Percentiles rank a stretch among this genome's conserved stretches.
Evolutionary conservation across 2,329 filamentous ascomycete genomes (phyloP).

Genomic region (Aureobasidium mangrovei): DNA sequence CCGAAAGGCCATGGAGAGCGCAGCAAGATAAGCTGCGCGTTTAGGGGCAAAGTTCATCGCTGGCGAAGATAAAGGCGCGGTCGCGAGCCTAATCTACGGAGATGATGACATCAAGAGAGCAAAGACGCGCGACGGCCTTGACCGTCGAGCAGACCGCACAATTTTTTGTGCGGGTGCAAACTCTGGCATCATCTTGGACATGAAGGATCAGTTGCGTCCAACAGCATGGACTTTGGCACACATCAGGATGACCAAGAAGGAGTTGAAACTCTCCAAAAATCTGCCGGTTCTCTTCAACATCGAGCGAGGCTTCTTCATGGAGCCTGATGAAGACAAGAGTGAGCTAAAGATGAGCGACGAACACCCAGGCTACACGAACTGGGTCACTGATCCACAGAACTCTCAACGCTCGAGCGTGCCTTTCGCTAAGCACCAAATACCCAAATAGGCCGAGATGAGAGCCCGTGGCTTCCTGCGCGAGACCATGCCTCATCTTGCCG

Average conservation of each 20-base stretch:
- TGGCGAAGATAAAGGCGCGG: constrained; percentile 31
- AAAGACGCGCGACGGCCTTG: constrained; percentile 33
- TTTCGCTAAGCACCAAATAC: constrained; percentile 40
- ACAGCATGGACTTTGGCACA: constrained; percentile 48
- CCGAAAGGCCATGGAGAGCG: constrained; percentile 40
- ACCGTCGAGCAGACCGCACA: constrained; percentile 36
- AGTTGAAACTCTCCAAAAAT: constrained; percentile 37
- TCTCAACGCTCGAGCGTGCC: constrained; percentile 23
- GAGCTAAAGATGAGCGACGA: constrained; percentile 47
- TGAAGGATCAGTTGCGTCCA: constrained; percentile 44
- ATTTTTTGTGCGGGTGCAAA: constrained; percentile 44
- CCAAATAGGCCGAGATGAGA: constrained; percentile 38
- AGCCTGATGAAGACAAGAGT: constrained; percentile 38
- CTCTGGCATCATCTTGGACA: constrained; percentile 41
- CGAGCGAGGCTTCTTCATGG: constrained; percentile 43
- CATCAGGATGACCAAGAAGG: constrained; percentile 40
- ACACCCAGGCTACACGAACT: constrained; percentile 49
- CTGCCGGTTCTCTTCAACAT: constrained; percentile 44
- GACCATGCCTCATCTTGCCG: constrained; percentile 45
- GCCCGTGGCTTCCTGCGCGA: constrained; percentile 38
- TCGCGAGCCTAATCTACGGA: constrained; percentile 30
- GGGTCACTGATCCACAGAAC: constrained; percentile 23
- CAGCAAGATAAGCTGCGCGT: constrained; percentile 36
- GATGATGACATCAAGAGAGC: constrained; percentile 35
- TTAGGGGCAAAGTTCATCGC: constrained; percentile 42